Percentiles rank a stretch among this genome's conserved stretches.
Conservation (phyloP, 2,329 filamentous ascomycete species). For the Aureobasidium sp. region DNA sequence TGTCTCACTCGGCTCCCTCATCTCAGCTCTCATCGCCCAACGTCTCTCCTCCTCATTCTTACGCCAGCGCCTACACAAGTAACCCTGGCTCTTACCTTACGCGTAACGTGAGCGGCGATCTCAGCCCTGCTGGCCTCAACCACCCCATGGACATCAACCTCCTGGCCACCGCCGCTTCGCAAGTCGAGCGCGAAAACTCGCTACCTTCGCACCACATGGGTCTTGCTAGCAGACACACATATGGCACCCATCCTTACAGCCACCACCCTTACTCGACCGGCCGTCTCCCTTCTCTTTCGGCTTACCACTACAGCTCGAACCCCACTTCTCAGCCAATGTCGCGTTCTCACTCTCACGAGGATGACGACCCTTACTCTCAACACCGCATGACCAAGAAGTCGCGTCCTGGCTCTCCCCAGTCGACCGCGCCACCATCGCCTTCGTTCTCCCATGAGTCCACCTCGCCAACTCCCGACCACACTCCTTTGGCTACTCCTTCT, state of each 20-base stretch:
- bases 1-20: constrained; percentile 78
- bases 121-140: constrained; percentile 39
- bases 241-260: constrained; percentile 29
- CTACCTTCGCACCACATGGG: constrained; percentile 32
- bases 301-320: constrained; percentile 54
- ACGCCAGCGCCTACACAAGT: constrained; percentile 49
- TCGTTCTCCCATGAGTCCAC: constrained; percentile 94
- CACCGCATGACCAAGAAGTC: constrained; percentile 76
- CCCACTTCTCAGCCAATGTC: constrained; percentile 68
- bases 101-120: constrained; percentile 42
- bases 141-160: constrained; percentile 57
- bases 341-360: constrained; percentile 73
- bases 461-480: constrained; percentile 93
- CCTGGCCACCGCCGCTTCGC: constrained; percentile 60
- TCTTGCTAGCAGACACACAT: constrained; percentile 21
- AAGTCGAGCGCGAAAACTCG: constrained; percentile 56
- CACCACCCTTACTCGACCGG: constrained; percentile 45
- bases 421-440: constrained; percentile 88
- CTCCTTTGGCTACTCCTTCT: constrained; percentile 92
- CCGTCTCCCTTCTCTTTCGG: constrained; percentile 66
- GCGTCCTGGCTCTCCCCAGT: constrained; percentile 86
- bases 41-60: constrained; percentile 89
- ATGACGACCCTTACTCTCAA: constrained; percentile 66
- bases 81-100: constrained; percentile 51
- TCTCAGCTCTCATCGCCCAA: constrained; percentile 89